Conservation (phyloP, 352 stramenopile genomes). For the Pythium folliculosum region DNA sequence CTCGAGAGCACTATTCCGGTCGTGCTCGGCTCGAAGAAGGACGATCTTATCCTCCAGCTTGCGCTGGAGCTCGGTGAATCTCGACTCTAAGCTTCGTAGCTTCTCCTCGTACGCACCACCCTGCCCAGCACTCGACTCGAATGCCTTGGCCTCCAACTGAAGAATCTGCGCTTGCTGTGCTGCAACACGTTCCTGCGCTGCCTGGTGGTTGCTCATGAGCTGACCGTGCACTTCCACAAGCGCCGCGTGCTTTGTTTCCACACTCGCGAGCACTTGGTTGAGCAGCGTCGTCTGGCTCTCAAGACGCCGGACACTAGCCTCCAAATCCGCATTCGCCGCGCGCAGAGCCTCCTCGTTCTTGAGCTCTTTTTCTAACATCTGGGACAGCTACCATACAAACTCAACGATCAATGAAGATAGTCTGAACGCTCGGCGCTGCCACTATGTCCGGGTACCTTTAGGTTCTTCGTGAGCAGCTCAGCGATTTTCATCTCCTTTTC, state of each 20-base stretch:
- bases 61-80: conserved; percentile 30
- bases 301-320: conserved; percentile 30
- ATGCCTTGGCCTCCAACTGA: conserved; percentile 1
- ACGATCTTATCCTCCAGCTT: conserved; percentile 19
- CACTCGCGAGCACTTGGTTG: conserved; percentile 36
- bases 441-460: conserved; percentile 35
- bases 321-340: conserved; percentile 33
- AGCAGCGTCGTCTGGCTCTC: conserved; percentile 42
- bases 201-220: conserved; percentile 36
- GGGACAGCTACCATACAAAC: conserved; percentile 37
- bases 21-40: conserved; percentile 18
- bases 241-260: conserved; percentile 43
- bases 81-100: conserved; percentile 39
- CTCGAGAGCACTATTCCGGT: conserved; percentile 12
- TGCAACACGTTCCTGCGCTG: conserved; percentile 35
- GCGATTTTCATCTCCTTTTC: conserved; percentile 66
- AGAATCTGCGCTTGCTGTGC: conserved; percentile 33
- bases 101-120: conserved; percentile 47
- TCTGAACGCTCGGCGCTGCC: neutral
- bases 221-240: conserved; percentile 34
- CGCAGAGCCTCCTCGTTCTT: conserved; percentile 38
- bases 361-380: conserved; percentile 56
- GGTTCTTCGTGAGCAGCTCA: conserved; percentile 60
- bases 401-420: neutral
- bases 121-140: neutral